These are phyloP conservation scores for Rhazya stricta DNA, from an alignment of 257 asterid species.

Conservation along the genomic window DNA sequence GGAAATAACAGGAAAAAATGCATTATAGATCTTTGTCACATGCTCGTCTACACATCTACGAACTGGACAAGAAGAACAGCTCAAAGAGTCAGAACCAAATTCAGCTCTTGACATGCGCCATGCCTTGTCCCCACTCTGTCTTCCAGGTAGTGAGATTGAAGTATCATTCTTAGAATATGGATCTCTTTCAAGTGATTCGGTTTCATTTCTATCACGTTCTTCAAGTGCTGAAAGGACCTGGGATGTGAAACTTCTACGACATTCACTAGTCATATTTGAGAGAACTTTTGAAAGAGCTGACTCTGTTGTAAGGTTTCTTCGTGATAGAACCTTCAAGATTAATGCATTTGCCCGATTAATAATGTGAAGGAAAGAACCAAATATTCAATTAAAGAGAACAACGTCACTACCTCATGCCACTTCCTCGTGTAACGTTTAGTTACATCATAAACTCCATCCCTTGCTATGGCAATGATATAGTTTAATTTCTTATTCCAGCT, in stretches of 20 bases:
- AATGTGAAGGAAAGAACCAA: slow-evolving; percentile 13
- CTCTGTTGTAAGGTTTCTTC: slow-evolving; percentile 65
- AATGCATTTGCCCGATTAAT: background rate
- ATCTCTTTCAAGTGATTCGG: slow-evolving; percentile 57
- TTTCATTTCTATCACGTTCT: slow-evolving; percentile 67
- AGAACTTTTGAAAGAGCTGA: slow-evolving; percentile 47
- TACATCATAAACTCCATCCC: slow-evolving; percentile 90
- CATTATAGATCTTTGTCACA: slow-evolving; percentile 65
- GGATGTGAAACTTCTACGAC: slow-evolving; percentile 42
- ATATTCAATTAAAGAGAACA: slow-evolving; percentile 10
- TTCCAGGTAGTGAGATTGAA: slow-evolving; percentile 79
- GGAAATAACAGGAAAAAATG: slow-evolving; percentile 52
- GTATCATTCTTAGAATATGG: slow-evolving; percentile 53
- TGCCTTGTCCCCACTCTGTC: slow-evolving; percentile 75
- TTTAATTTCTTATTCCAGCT: slow-evolving; percentile 84
- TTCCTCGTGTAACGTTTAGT: slow-evolving; percentile 89
- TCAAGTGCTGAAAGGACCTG: slow-evolving; percentile 47
- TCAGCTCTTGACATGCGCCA: slow-evolving; percentile 91
- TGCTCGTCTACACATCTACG: slow-evolving; percentile 82
- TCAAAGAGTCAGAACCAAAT: slow-evolving; percentile 68
- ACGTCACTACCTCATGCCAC: slow-evolving; percentile 71
- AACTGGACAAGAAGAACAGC: slow-evolving; percentile 75
- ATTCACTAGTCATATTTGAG: slow-evolving; percentile 48
- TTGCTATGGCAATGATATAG: slow-evolving; percentile 67
- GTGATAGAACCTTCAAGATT: slow-evolving; percentile 59